phyloP scores from a whole-genome alignment of 139 green algal genomes.

The Asterochloris sp. region DNA sequence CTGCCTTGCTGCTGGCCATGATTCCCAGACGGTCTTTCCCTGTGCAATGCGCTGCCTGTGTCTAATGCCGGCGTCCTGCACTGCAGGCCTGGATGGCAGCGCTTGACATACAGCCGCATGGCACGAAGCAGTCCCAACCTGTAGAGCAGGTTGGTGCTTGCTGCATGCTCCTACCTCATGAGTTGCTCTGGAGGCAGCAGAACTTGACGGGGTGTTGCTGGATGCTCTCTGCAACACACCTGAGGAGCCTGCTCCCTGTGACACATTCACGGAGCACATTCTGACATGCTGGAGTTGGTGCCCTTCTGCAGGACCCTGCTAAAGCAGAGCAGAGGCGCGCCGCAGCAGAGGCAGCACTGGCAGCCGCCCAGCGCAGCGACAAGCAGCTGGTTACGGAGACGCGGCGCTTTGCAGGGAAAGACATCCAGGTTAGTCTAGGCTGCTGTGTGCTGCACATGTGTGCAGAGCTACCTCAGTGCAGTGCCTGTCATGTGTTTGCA shows the following conservation, averaged over 20 bases:
- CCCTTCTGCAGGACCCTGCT: slow-evolving; percentile 8
- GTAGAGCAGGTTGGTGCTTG: too few species aligned
- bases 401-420: slow-evolving; percentile 76
- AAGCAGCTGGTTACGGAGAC: slow-evolving; percentile 32
- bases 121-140: too few species aligned
- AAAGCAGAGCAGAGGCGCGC: slow-evolving; percentile 18
- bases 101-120: too few species aligned
- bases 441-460: neutral
- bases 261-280: neutral
- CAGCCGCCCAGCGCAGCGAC: neutral
- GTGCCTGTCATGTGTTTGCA: neutral
- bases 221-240: too few species aligned
- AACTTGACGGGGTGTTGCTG: too few species aligned
- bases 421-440: slow-evolving; percentile 51
- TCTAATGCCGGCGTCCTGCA: neutral
- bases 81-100: too few species aligned
- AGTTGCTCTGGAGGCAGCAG: too few species aligned
- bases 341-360: slow-evolving; percentile 10
- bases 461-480: neutral
- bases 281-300: neutral
- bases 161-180: too few species aligned
- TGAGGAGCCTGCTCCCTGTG: too few species aligned
- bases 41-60: neutral
- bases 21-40: neutral
- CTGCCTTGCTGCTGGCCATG: neutral